Conservation (phyloP, 2,329 filamentous ascomycete genomes). For the Trichoderma guizhouense region DNA sequence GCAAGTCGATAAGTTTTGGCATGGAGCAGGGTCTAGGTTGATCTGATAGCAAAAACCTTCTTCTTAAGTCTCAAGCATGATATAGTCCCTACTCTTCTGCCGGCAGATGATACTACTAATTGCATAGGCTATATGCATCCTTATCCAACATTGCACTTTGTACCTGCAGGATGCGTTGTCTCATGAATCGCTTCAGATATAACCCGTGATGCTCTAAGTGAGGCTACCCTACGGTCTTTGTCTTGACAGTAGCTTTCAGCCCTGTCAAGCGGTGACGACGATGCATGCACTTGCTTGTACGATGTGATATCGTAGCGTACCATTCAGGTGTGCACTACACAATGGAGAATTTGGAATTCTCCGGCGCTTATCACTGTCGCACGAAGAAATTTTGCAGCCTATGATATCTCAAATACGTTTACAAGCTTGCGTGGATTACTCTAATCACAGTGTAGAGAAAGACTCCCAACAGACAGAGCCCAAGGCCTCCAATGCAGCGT, state of each 20-base stretch:
- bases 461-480: neutral
- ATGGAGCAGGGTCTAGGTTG: neutral
- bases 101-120: neutral
- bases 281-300: neutral
- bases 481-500: neutral
- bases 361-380: neutral
- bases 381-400: neutral
- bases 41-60: neutral
- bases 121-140: neutral
- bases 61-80: neutral
- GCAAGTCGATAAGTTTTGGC: neutral
- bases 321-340: neutral
- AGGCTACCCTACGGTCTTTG: neutral
- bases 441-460: neutral
- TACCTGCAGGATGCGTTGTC: neutral
- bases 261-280: neutral
- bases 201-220: neutral
- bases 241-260: neutral
- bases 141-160: neutral
- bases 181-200: neutral
- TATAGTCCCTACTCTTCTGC: neutral
- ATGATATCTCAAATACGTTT: neutral
- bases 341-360: neutral
- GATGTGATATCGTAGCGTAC: neutral
- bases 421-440: neutral